Evolutionary conservation across 2,329 filamentous ascomycete genomes (phyloP), one percentile per base, ranked within the genome.

Genomic region (Penicillium brasilianum): DNA sequence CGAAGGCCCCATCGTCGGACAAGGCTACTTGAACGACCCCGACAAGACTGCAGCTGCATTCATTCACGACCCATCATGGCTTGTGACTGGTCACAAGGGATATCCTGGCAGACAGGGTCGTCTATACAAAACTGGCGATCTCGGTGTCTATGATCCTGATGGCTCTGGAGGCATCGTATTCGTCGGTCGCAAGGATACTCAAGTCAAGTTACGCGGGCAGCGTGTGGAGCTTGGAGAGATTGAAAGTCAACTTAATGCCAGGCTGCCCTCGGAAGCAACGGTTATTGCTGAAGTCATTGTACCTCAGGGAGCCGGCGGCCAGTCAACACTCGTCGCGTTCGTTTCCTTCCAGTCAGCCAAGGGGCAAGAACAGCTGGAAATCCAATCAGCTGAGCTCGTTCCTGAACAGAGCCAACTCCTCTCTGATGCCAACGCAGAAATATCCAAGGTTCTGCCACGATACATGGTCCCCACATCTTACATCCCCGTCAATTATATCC

Each of bases 251-350:
- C 65, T 76, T 16, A 69, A 66, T 37, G 68, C 64, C 13, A 61
- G 69, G 41, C 59, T 77, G n/a, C 70, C 71, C 7, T 60, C 71
- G 0, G 69, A 72, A 7, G 60, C 71, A 11, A 78, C 77, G 3
- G 75, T 84, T 0, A 80, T 83, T 28, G 80, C 77, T 2, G 83
- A 85, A 64, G 81, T 85, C 13, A 81, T 85, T 65, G 64, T 62
- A 2, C 71, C 74, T 2, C 66, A 69, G n/a, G 68, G 66, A 7
- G 62, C 68, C 13, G 68, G 71, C 0, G 66, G 69, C 2, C 72
- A 76, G 46, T 59, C 70, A 3, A 74, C 68, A 1, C 61, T 76
- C 20, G 72, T 76, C 0, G 73, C 72, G 16, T 76, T 76, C 34
- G 58, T 76, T 50, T 67, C 73, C 5, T 61, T 63, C 1, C 68